Conservation (phyloP, 116 monocot species). For the Zostera marina region DNA sequence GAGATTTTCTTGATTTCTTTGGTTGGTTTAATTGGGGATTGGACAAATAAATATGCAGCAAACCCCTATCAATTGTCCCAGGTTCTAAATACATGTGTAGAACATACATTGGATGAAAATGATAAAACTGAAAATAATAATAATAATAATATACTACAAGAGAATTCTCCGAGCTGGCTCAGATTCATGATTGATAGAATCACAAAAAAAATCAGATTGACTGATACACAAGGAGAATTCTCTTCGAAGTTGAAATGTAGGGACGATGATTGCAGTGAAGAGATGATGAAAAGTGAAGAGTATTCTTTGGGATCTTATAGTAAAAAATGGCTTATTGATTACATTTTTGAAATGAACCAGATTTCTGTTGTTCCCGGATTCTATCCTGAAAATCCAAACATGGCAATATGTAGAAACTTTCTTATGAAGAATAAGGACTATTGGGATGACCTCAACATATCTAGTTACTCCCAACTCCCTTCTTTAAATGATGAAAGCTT, state of each 20-base stretch:
- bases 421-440: conserved; percentile 21
- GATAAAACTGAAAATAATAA: conserved; percentile 8
- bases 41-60: conserved; percentile 28
- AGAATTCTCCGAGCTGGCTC: conserved; percentile 34
- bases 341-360: not conserved
- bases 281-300: not conserved
- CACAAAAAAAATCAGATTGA: conserved; percentile 10
- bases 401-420: conserved; percentile 38
- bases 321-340: not conserved
- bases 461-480: conserved; percentile 52
- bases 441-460: conserved; percentile 62
- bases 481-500: conserved; percentile 69
- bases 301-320: not conserved
- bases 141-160: conserved; percentile 9
- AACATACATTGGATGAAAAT: conserved; percentile 3
- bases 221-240: not conserved
- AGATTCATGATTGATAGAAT: conserved; percentile 42
- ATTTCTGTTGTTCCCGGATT: conserved; percentile 8
- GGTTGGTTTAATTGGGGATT: conserved; percentile 53
- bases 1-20: conserved; percentile 71
- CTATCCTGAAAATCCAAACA: conserved; percentile 36
- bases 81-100: conserved; percentile 12
- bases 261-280: not conserved
- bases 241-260: not conserved
- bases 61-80: conserved; percentile 4